Conservation (phyloP, 352 stramenopile species). For the Thalassiosira delicatula region DNA sequence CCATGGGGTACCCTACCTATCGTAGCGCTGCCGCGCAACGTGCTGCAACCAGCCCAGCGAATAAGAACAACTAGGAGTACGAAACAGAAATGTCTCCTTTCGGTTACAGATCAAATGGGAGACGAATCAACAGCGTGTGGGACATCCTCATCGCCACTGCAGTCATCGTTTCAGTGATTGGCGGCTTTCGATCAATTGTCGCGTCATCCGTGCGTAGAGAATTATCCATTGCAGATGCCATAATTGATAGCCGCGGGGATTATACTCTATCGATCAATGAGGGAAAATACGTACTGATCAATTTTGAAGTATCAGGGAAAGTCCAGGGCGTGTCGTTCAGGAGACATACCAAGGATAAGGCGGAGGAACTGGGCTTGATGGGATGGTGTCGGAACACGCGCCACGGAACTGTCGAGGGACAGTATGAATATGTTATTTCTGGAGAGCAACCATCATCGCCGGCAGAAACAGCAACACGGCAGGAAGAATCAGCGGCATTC, state of each 20-base stretch:
- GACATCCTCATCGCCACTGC: no score
- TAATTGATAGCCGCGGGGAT: neutral
- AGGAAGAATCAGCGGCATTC: slow-evolving; percentile 14
- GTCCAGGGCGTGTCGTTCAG: neutral
- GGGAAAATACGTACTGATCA: neutral
- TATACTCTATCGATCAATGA: neutral
- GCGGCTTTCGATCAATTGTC: slow-evolving; percentile 1
- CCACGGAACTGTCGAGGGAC: slow-evolving; percentile 37
- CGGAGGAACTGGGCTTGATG: slow-evolving; percentile 25
- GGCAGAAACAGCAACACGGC: neutral
- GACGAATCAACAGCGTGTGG: no score
- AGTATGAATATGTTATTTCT: slow-evolving; percentile 33
- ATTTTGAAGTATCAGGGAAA: neutral
- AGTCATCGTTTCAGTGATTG: no score
- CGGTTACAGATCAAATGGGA: no score
- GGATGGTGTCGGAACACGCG: slow-evolving; percentile 43
- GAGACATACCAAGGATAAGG: slow-evolving; percentile 33
- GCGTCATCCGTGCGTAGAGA: neutral
- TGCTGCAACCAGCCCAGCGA: no score
- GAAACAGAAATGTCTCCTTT: no score
- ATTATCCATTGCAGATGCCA: neutral
- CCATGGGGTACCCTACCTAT: no score
- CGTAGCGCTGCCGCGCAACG: no score
- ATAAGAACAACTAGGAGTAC: no score
- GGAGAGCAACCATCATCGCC: neutral